Evolutionary conservation across 164 flowering plant species (phyloP).

Genomic region (Vitis labrusca): DNA sequence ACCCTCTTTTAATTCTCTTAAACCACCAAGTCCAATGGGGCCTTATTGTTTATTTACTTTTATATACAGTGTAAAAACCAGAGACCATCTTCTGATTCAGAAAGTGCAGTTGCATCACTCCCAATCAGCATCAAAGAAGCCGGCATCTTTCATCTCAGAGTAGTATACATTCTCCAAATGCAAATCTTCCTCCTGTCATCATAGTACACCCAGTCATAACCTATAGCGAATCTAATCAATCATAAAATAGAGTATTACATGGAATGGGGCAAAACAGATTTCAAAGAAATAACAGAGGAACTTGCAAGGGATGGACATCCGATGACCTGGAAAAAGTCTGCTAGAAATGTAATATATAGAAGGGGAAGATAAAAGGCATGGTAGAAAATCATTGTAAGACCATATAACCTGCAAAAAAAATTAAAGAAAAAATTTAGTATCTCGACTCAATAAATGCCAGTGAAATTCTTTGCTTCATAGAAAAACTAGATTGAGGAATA

Average conservation of each 20-base stretch:
- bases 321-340: constrained; percentile 86
- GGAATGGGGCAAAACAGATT: too few species aligned
- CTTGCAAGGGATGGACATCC: not conserved
- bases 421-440: not conserved
- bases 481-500: constrained; percentile 19
- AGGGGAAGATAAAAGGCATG: constrained; percentile 88
- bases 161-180: constrained; percentile 83
- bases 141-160: constrained; percentile 99
- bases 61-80: not conserved
- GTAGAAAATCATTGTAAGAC: constrained; percentile 53
- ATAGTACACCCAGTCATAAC: not conserved
- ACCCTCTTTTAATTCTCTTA: too few species aligned
- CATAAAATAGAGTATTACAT: not conserved
- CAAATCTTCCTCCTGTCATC: constrained; percentile 81
- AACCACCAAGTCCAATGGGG: too few species aligned
- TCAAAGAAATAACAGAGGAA: not conserved
- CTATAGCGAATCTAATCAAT: not conserved
- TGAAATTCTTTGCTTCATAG: too few species aligned
- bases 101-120: constrained; percentile 29
- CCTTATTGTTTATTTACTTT: not conserved
- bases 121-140: constrained; percentile 91
- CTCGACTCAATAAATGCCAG: not conserved
- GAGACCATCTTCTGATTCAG: not conserved
- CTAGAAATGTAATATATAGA: constrained; percentile 67
- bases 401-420: constrained; percentile 62